These are phyloP conservation scores for Chaetoceros muelleri DNA, from an alignment of 108 stramenopile genomes.

Conservation along the genomic window DNA sequence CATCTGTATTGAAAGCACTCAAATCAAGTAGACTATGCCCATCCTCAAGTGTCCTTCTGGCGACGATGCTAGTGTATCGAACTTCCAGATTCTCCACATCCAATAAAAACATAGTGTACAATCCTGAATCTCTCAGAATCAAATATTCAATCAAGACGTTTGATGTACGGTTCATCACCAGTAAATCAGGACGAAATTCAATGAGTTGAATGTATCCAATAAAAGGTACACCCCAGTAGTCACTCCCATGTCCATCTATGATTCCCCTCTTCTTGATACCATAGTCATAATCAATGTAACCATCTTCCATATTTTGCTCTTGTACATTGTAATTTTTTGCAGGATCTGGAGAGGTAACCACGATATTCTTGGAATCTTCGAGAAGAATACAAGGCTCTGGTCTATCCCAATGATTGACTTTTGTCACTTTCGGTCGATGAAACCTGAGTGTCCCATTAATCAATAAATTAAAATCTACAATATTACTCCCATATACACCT, in stretches of 20 bases:
- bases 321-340: too few relatives aligned
- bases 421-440: background rate
- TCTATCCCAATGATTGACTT: background rate
- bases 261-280: constrained; percentile 13
- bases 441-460: background rate
- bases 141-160: constrained; percentile 27
- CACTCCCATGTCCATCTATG: constrained; percentile 23
- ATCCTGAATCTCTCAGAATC: constrained; percentile 27
- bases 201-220: constrained; percentile 22
- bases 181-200: constrained; percentile 26
- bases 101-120: constrained; percentile 21
- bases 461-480: background rate
- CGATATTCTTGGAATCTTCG: background rate
- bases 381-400: background rate
- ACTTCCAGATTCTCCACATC: constrained; percentile 19
- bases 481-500: background rate
- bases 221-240: constrained; percentile 38
- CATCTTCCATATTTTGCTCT: background rate
- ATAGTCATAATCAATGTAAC: background rate
- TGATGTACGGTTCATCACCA: constrained; percentile 11
- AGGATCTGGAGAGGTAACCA: background rate
- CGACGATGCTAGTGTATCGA: constrained; percentile 17
- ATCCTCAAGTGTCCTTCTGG: constrained; percentile 19
- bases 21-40: constrained; percentile 27
- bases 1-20: constrained; percentile 46